Evolutionary conservation across 1,139 yeast genomes (phyloP), one percentile per base, ranked within the genome.

Genomic region (Spencermartinsiella ligniputridi): DNA sequence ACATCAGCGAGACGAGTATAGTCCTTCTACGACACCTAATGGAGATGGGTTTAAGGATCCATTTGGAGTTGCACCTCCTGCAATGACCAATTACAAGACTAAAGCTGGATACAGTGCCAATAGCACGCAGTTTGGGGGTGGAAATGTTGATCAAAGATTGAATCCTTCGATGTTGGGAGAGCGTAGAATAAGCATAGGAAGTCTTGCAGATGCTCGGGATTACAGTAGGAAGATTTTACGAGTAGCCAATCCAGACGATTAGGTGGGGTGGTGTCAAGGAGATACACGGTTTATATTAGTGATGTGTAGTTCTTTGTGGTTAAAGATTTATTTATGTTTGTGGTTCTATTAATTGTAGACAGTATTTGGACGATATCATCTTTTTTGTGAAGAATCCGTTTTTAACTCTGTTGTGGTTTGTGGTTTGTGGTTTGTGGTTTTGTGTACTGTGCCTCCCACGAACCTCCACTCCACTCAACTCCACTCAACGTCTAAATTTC

Each of bases 181-280:
- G 61, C 76, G 88, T 50, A 72, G 94, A 51, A 68, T 83, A 46
- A 76, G 83, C 48, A 89, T 83, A 58, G 90, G 89, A 12, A 76
- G 85, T 19, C 70, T 84, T 50, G 90, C 88, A 12, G 94, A 84
- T 61, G 89, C 83, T 52, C 76, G 85, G 11, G 92, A 84, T 61
- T 83, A 83, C 64, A 75, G 83, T 40, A 72, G 89, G 54, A 83
- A 83, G 64, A 78, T 83, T 25, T 68, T 84, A 45, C 79, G 82
- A 50, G 90, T 84, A 20, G 83, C 89, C 37, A 84, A 83, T 58
- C 89, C 90, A 8, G 88, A 81, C 59, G 71, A 53, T 41, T 8
- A n/a, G n/a, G n/a, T n/a, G n/a, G n/a, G n/a, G n/a, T n/a, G n/a
- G n/a, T n/a, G n/a, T n/a, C n/a, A n/a, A n/a, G n/a, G n/a, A n/a